phyloP scores from a whole-genome alignment of 345 rosid species.

The Salix exigua region DNA sequence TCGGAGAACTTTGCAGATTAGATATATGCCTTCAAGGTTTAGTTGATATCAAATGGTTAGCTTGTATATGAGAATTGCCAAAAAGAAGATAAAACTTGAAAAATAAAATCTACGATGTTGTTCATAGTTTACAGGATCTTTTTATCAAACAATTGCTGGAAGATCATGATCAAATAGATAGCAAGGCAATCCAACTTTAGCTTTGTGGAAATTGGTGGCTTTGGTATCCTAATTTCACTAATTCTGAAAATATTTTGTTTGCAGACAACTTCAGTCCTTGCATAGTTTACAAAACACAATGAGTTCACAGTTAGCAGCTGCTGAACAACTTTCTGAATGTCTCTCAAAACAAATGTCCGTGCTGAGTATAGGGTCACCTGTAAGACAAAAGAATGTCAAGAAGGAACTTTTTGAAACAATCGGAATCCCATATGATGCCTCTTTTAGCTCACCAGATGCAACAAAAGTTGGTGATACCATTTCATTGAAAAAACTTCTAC shows the following conservation, averaged over 20 bases:
- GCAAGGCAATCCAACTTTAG: too few species aligned
- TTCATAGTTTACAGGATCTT: too few species aligned
- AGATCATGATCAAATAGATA: too few species aligned
- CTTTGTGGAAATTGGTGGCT: too few species aligned
- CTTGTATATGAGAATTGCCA: not conserved
- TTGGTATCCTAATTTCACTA: too few species aligned
- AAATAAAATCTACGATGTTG: too few species aligned
- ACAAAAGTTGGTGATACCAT: slow-evolving; percentile 39
- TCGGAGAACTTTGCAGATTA: slow-evolving; percentile 44
- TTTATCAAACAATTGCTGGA: too few species aligned
- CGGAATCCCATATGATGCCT: slow-evolving; percentile 74
- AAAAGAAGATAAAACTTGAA: too few species aligned
- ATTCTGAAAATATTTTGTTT: too few species aligned
- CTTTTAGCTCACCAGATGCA: slow-evolving; percentile 70
- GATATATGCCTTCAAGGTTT: slow-evolving; percentile 68
- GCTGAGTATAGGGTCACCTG: slow-evolving; percentile 57
- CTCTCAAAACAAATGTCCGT: slow-evolving; percentile 56
- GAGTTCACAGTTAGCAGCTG: slow-evolving; percentile 77
- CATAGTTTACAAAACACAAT: slow-evolving; percentile 69
- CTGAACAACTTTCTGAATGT: slow-evolving; percentile 78
- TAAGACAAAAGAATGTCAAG: slow-evolving; percentile 55
- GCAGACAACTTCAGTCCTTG: slow-evolving; percentile 57
- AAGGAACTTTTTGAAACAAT: slow-evolving; percentile 83
- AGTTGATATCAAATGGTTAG: not conserved
- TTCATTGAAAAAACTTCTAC: slow-evolving; percentile 38